phyloP scores from a whole-genome alignment of 2,329 filamentous ascomycete species.

The Zasmidium citrigriseum region DNA sequence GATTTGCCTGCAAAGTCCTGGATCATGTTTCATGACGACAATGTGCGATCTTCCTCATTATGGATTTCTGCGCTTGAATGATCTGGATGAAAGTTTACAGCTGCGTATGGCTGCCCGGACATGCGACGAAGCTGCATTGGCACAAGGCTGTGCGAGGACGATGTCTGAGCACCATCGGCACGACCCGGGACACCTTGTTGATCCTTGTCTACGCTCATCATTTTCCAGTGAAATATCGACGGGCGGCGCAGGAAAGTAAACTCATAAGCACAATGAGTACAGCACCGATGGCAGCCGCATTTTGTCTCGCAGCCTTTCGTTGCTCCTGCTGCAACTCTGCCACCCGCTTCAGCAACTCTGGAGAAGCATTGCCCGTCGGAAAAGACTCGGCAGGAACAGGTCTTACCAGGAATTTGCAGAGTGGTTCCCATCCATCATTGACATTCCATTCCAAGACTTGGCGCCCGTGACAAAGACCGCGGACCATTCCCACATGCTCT shows the following conservation, averaged over 20 bases:
- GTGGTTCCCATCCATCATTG: conserved; percentile 28
- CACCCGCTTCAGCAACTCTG: not conserved
- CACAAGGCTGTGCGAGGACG: too few species aligned
- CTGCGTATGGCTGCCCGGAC: too few species aligned
- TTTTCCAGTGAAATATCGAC: too few species aligned
- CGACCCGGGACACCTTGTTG: too few species aligned
- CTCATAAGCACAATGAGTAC: not conserved
- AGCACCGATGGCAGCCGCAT: not conserved
- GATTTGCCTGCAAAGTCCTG: too few species aligned
- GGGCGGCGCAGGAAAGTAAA: not conserved
- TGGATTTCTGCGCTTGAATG: too few species aligned
- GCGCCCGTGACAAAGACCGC: not conserved
- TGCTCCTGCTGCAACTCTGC: not conserved
- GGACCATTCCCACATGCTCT: not conserved
- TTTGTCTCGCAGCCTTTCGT: not conserved
- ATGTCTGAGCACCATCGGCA: too few species aligned
- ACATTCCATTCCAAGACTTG: conserved; percentile 25
- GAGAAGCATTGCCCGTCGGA: not conserved
- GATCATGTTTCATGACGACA: too few species aligned
- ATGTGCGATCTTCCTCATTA: too few species aligned
- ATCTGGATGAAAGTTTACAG: too few species aligned
- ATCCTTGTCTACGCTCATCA: too few species aligned
- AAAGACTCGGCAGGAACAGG: not conserved
- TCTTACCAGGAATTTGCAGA: conserved; percentile 28
- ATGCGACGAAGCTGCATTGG: too few species aligned